Evolutionary conservation across 106 monocot genomes (phyloP), one percentile per base, ranked within the genome.

Genomic region (Acorus calamus): DNA sequence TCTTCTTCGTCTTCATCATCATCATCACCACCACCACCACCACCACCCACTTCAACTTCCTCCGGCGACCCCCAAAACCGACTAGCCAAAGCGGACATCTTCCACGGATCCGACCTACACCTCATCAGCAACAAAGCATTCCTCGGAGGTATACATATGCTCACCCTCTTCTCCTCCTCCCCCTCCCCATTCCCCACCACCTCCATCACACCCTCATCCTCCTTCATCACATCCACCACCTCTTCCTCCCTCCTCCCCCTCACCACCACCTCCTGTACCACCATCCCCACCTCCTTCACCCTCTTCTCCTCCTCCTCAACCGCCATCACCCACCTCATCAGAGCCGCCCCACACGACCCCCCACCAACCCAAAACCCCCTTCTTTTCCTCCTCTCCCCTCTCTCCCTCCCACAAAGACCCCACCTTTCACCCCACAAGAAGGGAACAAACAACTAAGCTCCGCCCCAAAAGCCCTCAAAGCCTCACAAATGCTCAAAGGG

Each of bases 111-210:
- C 2, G 96, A 98, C 65, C 96, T 78, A 54, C 96, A 98, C 60
- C 96, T 61, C 96, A 98, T 98, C 70, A 98, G 70, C 63, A 98
- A 50, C 48, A 98, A 76, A 11, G 96, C 96, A 62, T 98, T 98
- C 65, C 58, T 75, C 2, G 96, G 96, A 3, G 96, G 96, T 65
- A 91, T 73, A 59, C 90, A 90, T 7, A 85, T 73, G 12, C 81
- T 82, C 8, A 70, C 81, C 44, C 72, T 77, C 7, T 55, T 78
- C 58, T 50, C 68, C 28, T 58, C 80, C 60, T 62, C 73, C 62
- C 73, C 75, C 14, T 46, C 81, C 55, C 55, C 68, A 11, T 50
- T 69, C 57, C 55, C 77, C 41, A 46, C 64, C 51, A 52, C 76
- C 49, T 11, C 55, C 47, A 52, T 43, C 52, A 61, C 76, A 45